Evolutionary conservation across 139 green algal species (phyloP).

Genomic region (Trebouxia sp.): DNA sequence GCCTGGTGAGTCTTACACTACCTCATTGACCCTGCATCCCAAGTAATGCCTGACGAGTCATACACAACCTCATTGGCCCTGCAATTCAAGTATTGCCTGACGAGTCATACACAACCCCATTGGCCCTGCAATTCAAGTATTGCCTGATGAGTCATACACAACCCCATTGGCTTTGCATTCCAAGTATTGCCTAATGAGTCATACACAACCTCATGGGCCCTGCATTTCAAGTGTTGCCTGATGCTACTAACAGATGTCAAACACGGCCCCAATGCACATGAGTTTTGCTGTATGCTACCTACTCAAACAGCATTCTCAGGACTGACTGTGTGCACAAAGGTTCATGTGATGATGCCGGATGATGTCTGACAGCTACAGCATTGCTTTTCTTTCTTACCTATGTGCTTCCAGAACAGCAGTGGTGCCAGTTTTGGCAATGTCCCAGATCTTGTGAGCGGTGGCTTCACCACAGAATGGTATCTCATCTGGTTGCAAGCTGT

Average conservation of each 20-base stretch:
- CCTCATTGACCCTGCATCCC: too few species aligned
- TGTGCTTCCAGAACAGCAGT: slow-evolving; percentile 35
- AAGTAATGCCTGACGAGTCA: too few species aligned
- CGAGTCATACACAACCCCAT: too few species aligned
- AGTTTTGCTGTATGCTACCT: neutral
- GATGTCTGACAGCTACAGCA: neutral
- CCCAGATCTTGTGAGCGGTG: slow-evolving; percentile 30
- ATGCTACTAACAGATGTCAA: too few species aligned
- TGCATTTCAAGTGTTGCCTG: too few species aligned
- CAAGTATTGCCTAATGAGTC: too few species aligned
- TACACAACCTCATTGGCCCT: neutral
- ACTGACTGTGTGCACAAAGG: neutral
- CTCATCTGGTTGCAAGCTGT: slow-evolving; percentile 7
- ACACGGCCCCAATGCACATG: too few species aligned
- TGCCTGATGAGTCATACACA: too few species aligned
- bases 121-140: too few species aligned
- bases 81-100: too few species aligned
- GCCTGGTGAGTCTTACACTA: neutral
- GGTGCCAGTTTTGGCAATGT: slow-evolving; percentile 41
- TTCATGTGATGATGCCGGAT: neutral
- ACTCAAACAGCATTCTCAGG: neutral
- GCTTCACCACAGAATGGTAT: slow-evolving; percentile 32
- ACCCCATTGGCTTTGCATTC: too few species aligned
- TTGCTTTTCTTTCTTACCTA: slow-evolving; percentile 18
- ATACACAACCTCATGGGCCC: too few species aligned